Base-by-base conservation (phyloP, 306 rosid genomes). In the Cucurbita argyrosperma region DNA sequence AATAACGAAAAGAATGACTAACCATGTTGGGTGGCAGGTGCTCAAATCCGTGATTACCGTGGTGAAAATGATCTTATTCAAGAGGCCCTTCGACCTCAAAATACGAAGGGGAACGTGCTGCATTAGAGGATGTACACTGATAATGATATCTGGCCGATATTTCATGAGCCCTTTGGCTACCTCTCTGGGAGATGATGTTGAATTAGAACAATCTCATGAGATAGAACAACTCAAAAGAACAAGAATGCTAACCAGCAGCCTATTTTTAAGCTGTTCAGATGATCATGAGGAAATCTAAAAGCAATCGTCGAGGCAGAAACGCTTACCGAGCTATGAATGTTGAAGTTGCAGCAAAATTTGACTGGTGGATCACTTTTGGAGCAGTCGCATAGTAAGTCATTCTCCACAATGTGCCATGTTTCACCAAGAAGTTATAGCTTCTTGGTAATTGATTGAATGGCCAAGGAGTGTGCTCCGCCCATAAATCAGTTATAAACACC, bases 11-110 rank as follows among this genome's bases (percentile, higher is more conserved):
- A 21, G 39, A 52, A 56, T 62, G 82, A 84, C 95, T 67, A 56
- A 91, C 99, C 99, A 94, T 72, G 99, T 94, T 26, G 99, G 99
- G 83, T 94, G 99, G 83, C 99, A 94, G 4, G 99, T 94, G 90
- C 99, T 94, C 80, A 94, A 85, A 91, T 94, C 99, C 15, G 99
- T 94, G 76, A 94, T 53, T 18, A 94, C 99, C 49, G 99, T 94
- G 60, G 99, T 94, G 81, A 94, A 94, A 79, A 91, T 96, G 71
- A 94, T 94, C 87, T 94, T 89, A 74, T 89, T 77, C 83, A 94
- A 78, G 58, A 91, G 92, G 75, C 99, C 99, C 80, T 78, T 94
- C 46, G 90, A 65, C 83, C 96, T 88, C 91, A 94, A 84, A 74
- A 94, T 55, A 35, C 97, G 97, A 79, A 91, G 96, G 9, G 99